A percentile compares a stretch with the other conserved stretches of the same genome.
Evolutionary conservation across 441 rosid genomes (phyloP).

Genomic region (Metrosideros polymorpha): DNA sequence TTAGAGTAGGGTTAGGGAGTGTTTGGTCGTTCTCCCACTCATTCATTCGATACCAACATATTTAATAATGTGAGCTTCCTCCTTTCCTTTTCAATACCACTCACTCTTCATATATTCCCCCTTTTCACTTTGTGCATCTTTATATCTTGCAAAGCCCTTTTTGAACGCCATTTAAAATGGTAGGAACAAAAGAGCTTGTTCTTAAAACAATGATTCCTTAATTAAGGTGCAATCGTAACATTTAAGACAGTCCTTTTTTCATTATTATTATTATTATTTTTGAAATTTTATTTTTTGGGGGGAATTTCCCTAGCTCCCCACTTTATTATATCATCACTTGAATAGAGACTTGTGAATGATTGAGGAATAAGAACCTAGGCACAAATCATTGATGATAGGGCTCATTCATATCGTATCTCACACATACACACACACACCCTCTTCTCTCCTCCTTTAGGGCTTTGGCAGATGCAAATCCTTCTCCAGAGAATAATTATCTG

Average conservation of each 20-base stretch:
- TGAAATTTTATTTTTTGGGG: background rate
- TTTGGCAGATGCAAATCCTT: conserved; percentile 18
- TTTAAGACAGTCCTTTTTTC: background rate
- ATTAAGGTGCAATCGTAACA: background rate
- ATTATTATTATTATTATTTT: background rate
- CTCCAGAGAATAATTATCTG: conserved; percentile 6
- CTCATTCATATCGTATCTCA: background rate
- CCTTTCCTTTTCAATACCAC: background rate
- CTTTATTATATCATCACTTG: background rate
- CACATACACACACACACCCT: background rate
- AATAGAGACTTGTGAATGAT: conserved; percentile 14
- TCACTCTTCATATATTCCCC: background rate
- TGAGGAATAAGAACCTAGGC: conserved; percentile 28
- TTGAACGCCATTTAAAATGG: background rate
- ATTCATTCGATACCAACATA: background rate
- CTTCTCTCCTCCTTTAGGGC: background rate
- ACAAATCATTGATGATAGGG: conserved; percentile 18
- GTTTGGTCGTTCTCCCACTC: background rate
- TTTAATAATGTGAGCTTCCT: background rate
- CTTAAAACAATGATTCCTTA: background rate
- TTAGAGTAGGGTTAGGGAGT: background rate
- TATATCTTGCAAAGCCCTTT: background rate
- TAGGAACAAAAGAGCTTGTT: background rate
- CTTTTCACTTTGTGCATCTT: background rate
- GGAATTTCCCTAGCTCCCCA: background rate